Percentiles rank a stretch among this genome's conserved stretches.
phyloP scores from a whole-genome alignment of 2,329 filamentous ascomycete species.

The Pseudogymnoascus sp. region DNA sequence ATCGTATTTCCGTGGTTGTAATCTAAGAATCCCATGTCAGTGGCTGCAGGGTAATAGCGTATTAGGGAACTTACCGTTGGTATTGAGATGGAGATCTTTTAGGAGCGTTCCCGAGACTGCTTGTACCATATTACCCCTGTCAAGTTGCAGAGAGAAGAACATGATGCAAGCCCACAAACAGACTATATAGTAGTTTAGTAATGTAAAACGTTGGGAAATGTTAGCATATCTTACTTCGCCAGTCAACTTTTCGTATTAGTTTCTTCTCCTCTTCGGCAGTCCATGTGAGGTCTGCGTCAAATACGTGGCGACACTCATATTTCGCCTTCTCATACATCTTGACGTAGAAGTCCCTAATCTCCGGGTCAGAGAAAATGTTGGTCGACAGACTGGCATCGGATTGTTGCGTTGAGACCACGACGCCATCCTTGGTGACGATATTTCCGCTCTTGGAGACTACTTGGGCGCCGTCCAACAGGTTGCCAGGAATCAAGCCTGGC shows the following conservation, averaged over 20 bases:
- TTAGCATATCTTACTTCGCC: constrained; percentile 21
- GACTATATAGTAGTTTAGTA: constrained; percentile 4
- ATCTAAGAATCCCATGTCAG: constrained; percentile 12
- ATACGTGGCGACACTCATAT: constrained; percentile 24
- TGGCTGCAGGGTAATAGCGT: not conserved
- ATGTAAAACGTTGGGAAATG: not conserved
- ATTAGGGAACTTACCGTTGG: constrained; percentile 30
- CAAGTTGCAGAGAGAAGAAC: constrained; percentile 33
- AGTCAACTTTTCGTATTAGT: constrained; percentile 21
- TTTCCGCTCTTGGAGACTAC: constrained; percentile 11
- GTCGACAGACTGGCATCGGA: constrained; percentile 10
- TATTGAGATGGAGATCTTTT: constrained; percentile 38
- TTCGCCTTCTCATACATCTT: constrained; percentile 22
- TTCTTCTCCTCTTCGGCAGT: constrained; percentile 16
- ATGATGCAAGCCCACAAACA: constrained; percentile 28
- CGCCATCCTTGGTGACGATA: constrained; percentile 14
- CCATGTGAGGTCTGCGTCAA: constrained; percentile 20
- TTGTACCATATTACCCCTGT: constrained; percentile 32
- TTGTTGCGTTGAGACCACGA: constrained; percentile 11
- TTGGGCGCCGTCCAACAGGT: constrained; percentile 10
- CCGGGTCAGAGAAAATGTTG: constrained; percentile 21
- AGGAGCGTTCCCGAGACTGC: constrained; percentile 38
- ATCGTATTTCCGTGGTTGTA: constrained; percentile 29
- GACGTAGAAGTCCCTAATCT: constrained; percentile 20
- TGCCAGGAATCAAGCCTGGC: not conserved